phyloP scores from a whole-genome alignment of 2,329 filamentous ascomycete genomes.

The Ilyonectria robusta region DNA sequence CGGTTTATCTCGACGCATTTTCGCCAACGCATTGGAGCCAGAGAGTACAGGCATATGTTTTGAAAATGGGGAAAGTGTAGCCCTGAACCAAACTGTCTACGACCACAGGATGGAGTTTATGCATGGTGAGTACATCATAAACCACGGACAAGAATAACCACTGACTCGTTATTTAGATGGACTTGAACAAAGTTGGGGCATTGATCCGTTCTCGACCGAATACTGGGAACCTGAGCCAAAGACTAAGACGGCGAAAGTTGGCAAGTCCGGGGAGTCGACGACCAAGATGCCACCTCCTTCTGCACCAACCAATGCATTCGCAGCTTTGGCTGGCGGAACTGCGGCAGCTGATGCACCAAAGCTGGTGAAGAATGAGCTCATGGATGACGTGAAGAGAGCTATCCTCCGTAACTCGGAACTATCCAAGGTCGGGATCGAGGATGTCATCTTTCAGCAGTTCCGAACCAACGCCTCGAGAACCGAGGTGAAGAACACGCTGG shows the following conservation, averaged over 20 bases:
- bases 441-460: constrained; percentile 58
- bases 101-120: constrained; percentile 83
- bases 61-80: constrained; percentile 71
- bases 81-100: constrained; percentile 64
- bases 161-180: constrained; percentile 54
- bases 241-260: constrained; percentile 40
- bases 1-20: constrained; percentile 68
- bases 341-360: constrained; percentile 43
- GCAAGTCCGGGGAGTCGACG: constrained; percentile 32
- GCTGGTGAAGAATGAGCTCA: constrained; percentile 56
- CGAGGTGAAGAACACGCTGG: constrained; percentile 60
- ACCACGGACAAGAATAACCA: background rate
- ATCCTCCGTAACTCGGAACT: constrained; percentile 58
- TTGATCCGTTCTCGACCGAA: constrained; percentile 86
- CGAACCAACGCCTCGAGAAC: constrained; percentile 54
- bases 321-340: constrained; percentile 47
- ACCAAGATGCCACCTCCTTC: constrained; percentile 53
- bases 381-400: constrained; percentile 59
- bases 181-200: constrained; percentile 66
- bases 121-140: constrained; percentile 66
- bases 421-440: constrained; percentile 59
- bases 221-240: constrained; percentile 78
- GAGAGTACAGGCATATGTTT: constrained; percentile 87
- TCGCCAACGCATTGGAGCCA: constrained; percentile 80
- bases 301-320: constrained; percentile 55